Evolutionary conservation across 176 grass and related monocot genomes (phyloP).

Genomic region (Carex pumila): DNA sequence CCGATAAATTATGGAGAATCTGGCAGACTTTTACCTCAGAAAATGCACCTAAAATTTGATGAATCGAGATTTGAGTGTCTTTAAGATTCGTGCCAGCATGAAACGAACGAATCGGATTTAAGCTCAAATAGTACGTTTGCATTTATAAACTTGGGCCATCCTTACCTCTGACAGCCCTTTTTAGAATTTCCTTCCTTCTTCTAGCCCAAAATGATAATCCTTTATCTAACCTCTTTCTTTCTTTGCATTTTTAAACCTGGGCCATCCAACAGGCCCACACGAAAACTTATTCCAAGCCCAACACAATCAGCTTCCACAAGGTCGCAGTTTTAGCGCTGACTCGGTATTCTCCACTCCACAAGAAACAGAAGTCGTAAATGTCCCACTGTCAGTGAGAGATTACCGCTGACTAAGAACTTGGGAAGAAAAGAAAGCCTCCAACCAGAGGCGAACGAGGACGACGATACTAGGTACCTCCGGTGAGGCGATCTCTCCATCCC

Average conservation of each 20-base stretch:
- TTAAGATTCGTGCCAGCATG: no score
- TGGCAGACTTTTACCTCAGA: no score
- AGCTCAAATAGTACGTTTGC: no score
- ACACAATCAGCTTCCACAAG: background rate
- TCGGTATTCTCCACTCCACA: background rate
- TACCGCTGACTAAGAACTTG: background rate
- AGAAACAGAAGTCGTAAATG: background rate
- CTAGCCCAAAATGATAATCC: background rate
- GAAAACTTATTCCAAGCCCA: background rate
- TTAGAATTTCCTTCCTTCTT: background rate
- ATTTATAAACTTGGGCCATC: no score
- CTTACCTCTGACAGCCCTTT: no score
- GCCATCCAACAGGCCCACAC: background rate
- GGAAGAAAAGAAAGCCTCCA: background rate
- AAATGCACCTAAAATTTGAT: no score
- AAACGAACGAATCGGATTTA: no score
- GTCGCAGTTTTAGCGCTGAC: background rate
- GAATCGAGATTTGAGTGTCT: no score
- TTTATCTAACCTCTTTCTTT: background rate
- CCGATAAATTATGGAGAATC: no score
- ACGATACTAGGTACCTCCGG: background rate
- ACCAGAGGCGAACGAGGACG: constrained; percentile 3
- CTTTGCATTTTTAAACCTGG: background rate
- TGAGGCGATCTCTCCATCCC: background rate
- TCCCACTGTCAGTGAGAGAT: background rate